Base-by-base conservation (phyloP, 2,329 filamentous ascomycete genomes). In the Gnomoniopsis sp. region DNA sequence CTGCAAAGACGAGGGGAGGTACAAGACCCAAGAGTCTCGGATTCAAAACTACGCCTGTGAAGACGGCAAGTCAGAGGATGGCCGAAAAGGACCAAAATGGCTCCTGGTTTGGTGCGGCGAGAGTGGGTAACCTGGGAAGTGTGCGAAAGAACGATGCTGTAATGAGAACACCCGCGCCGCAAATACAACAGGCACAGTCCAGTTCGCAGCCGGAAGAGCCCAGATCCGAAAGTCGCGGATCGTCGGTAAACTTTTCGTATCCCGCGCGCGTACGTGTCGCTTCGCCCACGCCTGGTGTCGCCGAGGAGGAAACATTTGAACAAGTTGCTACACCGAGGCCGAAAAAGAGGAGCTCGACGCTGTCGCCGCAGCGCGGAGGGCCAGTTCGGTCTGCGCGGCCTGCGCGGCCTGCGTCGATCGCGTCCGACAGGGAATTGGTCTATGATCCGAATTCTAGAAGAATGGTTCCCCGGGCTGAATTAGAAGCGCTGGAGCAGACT, bases 391-490 rank as follows among this genome's bases (percentile, higher is more conserved):
- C 60, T 11, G 64, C 64, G 11, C 65, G 64, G 57, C 63, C 60
- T 11, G 64, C 64, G 11, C 65, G 64, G 57, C 63, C 66, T 19
- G 60, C 63, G 12, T 68, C 72, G 3, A 56, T 63, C 2, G 57
- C 62, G 6, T 68, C 75, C 46, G 73, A 78, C 46, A 67, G 79
- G 63, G 69, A 74, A 34, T 65, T 89, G 69, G 81, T 88, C 49
- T 86, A 86, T 65, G 85, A 88, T 63, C 77, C 84, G n/a, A 87
- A 88, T 64, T 86, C 86, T 17, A 78, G 85, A 64, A 81, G 85
- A 60, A 85, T 87, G 77, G 76, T 88, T 3, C 77, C 80, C 3
- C 78, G 72, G 54, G 69, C 68, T 6, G 74, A 81, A 26, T 63
- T 82, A 19, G 49, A 75, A 63, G 77, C 70, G 52, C 72, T 72